A percentile compares a stretch with the other conserved stretches of the same genome.
Conservation (phyloP, 441 rosid species). For the Pelargonium cotyledonis region DNA sequence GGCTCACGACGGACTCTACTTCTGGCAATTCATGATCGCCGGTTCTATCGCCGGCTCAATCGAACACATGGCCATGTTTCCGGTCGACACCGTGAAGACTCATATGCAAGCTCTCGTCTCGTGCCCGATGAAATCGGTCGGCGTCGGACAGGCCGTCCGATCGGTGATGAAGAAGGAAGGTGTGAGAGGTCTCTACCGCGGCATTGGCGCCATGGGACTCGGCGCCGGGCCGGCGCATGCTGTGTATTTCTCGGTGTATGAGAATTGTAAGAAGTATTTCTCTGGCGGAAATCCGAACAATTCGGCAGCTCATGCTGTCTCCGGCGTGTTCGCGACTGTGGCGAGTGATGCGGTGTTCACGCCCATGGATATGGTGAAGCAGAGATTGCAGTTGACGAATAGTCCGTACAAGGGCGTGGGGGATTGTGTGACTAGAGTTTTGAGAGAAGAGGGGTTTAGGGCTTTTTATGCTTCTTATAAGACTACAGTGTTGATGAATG, state of each 20-base stretch:
- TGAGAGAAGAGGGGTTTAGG: constrained; percentile 65
- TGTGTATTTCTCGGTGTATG: constrained; percentile 76
- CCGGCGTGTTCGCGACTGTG: constrained; percentile 71
- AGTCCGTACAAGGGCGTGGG: constrained; percentile 55
- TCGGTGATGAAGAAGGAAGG: constrained; percentile 64
- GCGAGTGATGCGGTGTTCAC: constrained; percentile 82
- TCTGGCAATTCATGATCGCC: constrained; percentile 86
- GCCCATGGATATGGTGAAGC: constrained; percentile 95
- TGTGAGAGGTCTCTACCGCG: constrained; percentile 59
- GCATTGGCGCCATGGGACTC: constrained; percentile 85
- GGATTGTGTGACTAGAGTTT: constrained; percentile 61
- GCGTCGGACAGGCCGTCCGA: constrained; percentile 56
- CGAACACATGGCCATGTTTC: constrained; percentile 95
- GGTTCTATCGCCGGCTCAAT: constrained; percentile 82
- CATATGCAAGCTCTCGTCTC: constrained; percentile 76
- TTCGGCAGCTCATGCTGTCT: constrained; percentile 62
- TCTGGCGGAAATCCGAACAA: constrained; percentile 56
- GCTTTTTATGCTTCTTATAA: constrained; percentile 82
- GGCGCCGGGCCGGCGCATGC: constrained; percentile 97
- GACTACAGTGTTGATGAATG: constrained; percentile 85
- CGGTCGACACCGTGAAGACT: constrained; percentile 77
- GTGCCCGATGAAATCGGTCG: constrained; percentile 64
- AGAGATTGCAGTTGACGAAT: constrained; percentile 58
- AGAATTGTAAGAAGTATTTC: constrained; percentile 52
- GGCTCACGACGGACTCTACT: constrained; percentile 59